Conservation (phyloP, 1,284 basidiomycete species). For the Rhodotorula sp. region DNA sequence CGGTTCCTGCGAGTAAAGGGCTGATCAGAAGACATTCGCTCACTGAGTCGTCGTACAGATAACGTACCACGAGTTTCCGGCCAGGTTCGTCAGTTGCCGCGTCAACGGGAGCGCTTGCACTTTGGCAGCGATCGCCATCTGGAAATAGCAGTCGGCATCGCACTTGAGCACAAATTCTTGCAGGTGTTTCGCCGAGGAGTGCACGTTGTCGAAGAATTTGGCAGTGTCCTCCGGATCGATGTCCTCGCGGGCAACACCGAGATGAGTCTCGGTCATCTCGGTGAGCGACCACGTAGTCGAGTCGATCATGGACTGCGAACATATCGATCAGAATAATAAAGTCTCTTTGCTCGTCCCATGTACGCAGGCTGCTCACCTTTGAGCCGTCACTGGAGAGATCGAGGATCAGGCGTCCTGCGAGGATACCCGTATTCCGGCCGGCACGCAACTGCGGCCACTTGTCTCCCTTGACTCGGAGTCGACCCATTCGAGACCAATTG, state of each 20-base stretch:
- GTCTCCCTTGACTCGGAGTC: conserved; percentile 70
- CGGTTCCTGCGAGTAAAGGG: conserved; percentile 68
- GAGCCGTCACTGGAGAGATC: conserved; percentile 93
- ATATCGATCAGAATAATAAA: neutral
- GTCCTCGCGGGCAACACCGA: conserved; percentile 81
- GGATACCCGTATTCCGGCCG: conserved; percentile 77
- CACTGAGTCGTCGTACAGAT: neutral
- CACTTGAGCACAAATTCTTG: conserved; percentile 87
- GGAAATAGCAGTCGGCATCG: conserved; percentile 90
- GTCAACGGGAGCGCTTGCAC: conserved; percentile 89
- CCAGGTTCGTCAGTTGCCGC: conserved; percentile 92
- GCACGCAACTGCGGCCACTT: conserved; percentile 72
- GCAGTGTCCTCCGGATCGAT: conserved; percentile 96
- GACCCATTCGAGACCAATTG: conserved; percentile 89
- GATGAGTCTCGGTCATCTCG: conserved; percentile 91
- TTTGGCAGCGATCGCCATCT: conserved; percentile 90
- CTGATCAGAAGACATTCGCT: neutral
- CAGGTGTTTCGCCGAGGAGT: conserved; percentile 73
- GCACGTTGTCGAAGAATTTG: conserved; percentile 79
- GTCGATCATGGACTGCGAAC: conserved; percentile 76
- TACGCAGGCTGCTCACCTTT: conserved; percentile 60
- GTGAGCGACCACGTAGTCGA: conserved; percentile 97
- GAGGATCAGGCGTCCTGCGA: conserved; percentile 83
- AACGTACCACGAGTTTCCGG: conserved; percentile 90
- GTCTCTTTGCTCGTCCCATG: neutral